These are phyloP conservation scores for Leishmania braziliensis DNA, from an alignment of 208 protist species.

Conservation along the genomic window DNA sequence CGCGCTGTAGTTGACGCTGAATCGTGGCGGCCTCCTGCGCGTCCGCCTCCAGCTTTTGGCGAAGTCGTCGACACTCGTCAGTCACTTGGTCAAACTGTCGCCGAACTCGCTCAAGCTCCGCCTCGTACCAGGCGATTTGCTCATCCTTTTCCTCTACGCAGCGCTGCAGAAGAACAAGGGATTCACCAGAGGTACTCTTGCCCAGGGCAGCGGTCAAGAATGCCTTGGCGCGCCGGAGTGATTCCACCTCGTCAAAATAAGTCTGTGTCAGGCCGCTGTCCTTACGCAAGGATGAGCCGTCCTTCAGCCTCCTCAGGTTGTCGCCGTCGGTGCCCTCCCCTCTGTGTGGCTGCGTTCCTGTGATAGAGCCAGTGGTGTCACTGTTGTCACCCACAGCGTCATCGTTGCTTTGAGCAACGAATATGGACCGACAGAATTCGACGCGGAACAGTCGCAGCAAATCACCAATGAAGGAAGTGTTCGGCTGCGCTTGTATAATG, in stretches of 20 bases:
- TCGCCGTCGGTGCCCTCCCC: background rate
- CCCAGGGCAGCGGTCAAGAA: conserved; percentile 54
- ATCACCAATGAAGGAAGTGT: conserved; percentile 53
- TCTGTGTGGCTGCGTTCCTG: background rate
- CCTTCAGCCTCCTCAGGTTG: too few species aligned
- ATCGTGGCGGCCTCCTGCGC: conserved; percentile 24
- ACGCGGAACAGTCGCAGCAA: conserved; percentile 83
- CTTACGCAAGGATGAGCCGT: background rate
- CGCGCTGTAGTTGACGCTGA: conserved; percentile 44
- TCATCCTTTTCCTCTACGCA: conserved; percentile 58
- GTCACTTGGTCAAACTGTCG: conserved; percentile 63
- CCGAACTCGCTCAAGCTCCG: conserved; percentile 69
- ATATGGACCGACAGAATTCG: conserved; percentile 85
- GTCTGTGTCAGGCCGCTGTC: conserved; percentile 31
- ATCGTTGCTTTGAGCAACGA: conserved; percentile 19
- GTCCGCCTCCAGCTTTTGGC: conserved; percentile 41
- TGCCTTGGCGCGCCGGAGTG: conserved; percentile 71
- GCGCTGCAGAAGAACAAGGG: conserved; percentile 50
- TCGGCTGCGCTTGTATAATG: conserved; percentile 48
- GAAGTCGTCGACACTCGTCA: conserved; percentile 50
- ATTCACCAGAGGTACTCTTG: conserved; percentile 56
- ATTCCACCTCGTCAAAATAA: conserved; percentile 83
- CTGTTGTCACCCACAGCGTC: background rate
- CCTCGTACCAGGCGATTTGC: conserved; percentile 60
- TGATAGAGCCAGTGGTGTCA: background rate